phyloP scores from a whole-genome alignment of 345 rosid genomes.

The Gynandropsis gynandra region DNA sequence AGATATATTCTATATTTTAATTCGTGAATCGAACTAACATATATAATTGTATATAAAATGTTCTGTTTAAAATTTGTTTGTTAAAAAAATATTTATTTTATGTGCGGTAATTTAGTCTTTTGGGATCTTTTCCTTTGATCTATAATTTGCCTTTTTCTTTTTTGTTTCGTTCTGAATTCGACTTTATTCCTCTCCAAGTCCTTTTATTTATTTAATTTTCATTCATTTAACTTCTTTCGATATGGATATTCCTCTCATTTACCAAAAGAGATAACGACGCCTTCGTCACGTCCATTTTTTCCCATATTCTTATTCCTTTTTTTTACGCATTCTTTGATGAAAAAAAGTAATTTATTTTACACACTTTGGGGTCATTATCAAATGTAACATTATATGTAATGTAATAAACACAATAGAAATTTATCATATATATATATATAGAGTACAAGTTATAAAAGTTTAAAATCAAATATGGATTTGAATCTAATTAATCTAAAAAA shows the following conservation, averaged over 20 bases:
- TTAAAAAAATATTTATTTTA: too few species aligned
- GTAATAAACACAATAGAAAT: too few species aligned
- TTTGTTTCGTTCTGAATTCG: constrained; percentile 23
- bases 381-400: too few species aligned
- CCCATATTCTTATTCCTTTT: constrained; percentile 28
- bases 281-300: constrained; percentile 26
- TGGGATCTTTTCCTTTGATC: constrained; percentile 20
- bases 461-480: too few species aligned
- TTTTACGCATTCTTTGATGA: constrained; percentile 13
- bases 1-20: too few species aligned
- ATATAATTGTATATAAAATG: too few species aligned
- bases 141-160: constrained; percentile 12
- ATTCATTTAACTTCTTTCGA: not conserved
- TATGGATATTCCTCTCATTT: constrained; percentile 19
- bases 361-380: not conserved
- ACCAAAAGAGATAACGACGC: constrained; percentile 9
- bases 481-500: too few species aligned
- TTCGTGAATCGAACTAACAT: too few species aligned
- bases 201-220: constrained; percentile 10
- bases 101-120: too few species aligned
- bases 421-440: too few species aligned
- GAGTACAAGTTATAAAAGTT: too few species aligned
- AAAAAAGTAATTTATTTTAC: not conserved
- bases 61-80: too few species aligned
- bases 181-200: constrained; percentile 22